phyloP scores from a whole-genome alignment of 2,329 filamentous ascomycete species.

The Raffaelea arxii region DNA sequence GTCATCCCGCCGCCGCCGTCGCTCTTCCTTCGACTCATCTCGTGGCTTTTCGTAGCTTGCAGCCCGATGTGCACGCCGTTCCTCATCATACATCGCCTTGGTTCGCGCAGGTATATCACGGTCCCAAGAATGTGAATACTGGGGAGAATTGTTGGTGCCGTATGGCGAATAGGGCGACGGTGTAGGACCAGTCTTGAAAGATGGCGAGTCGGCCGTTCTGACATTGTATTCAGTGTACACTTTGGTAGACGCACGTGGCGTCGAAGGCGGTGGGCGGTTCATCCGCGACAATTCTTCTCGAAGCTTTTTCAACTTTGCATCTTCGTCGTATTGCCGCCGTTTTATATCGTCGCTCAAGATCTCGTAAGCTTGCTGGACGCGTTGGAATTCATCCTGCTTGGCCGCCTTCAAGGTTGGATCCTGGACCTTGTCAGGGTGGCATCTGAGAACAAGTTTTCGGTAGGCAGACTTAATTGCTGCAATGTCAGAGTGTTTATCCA shows the following conservation, averaged over 20 bases:
- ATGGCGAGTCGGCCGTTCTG: slow-evolving; percentile 38
- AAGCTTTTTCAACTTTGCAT: slow-evolving; percentile 56
- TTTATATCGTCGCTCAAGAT: slow-evolving; percentile 69
- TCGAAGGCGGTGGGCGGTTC: slow-evolving; percentile 29
- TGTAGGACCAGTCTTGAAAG: slow-evolving; percentile 26
- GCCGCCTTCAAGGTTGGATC: slow-evolving; percentile 64
- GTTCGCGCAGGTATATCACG: slow-evolving; percentile 30
- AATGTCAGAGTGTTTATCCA: slow-evolving; percentile 60
- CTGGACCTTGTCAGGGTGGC: slow-evolving; percentile 85
- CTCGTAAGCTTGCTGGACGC: slow-evolving; percentile 88
- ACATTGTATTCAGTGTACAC: slow-evolving; percentile 33
- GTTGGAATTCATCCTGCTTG: slow-evolving; percentile 83
- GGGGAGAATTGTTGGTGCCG: slow-evolving; percentile 23
- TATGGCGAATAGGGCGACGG: slow-evolving; percentile 18
- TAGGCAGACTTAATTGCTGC: slow-evolving; percentile 69
- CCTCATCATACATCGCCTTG: slow-evolving; percentile 31
- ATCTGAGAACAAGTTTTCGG: slow-evolving; percentile 77
- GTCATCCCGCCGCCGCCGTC: slow-evolving; percentile 20
- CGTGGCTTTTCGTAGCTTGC: slow-evolving; percentile 30
- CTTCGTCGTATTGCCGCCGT: slow-evolving; percentile 68
- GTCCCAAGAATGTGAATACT: slow-evolving; percentile 35
- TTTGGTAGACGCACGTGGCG: slow-evolving; percentile 28
- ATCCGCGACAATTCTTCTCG: slow-evolving; percentile 41
- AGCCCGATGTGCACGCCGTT: slow-evolving; percentile 32
- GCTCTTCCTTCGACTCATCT: slow-evolving; percentile 17